phyloP scores from a whole-genome alignment of 176 grass and related monocot species.

The Oryza meyeriana region DNA sequence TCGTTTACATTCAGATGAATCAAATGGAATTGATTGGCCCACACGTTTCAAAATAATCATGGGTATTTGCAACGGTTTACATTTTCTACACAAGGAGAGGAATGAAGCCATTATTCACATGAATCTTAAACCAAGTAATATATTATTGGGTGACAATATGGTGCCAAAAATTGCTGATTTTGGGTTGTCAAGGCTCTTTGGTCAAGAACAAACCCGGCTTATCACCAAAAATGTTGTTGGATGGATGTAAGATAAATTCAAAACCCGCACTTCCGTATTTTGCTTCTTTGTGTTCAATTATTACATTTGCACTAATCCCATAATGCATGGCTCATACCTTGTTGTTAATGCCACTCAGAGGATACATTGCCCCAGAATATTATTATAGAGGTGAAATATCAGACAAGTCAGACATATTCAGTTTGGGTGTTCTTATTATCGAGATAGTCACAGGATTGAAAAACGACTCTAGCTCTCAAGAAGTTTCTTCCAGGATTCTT shows the following conservation, averaged over 20 bases:
- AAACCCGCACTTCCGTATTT: neutral
- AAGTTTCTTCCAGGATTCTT: constrained; percentile 17
- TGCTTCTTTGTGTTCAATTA: neutral
- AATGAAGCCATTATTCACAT: constrained; percentile 23
- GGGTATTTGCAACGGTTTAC: constrained; percentile 29
- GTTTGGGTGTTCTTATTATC: constrained; percentile 33
- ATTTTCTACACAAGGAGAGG: constrained; percentile 21
- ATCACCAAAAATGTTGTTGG: constrained; percentile 25
- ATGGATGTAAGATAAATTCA: constrained; percentile 25
- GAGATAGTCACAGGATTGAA: constrained; percentile 27
- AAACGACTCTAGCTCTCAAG: constrained; percentile 2
- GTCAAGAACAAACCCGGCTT: constrained; percentile 21
- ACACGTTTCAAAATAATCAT: constrained; percentile 30
- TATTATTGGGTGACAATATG: constrained; percentile 21
- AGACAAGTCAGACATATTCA: constrained; percentile 34
- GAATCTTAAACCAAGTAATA: constrained; percentile 37
- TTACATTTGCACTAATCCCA: neutral
- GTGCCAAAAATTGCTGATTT: constrained; percentile 37
- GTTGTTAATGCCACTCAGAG: constrained; percentile 8
- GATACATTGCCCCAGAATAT: constrained; percentile 34
- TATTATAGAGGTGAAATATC: constrained; percentile 39
- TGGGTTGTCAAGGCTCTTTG: constrained; percentile 34
- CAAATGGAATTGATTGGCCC: constrained; percentile 2
- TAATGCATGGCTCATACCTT: neutral
- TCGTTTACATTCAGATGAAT: constrained; percentile 1